phyloP scores from a whole-genome alignment of 768 basidiomycete genomes.

The Rubroboletus pulcherrimus region DNA sequence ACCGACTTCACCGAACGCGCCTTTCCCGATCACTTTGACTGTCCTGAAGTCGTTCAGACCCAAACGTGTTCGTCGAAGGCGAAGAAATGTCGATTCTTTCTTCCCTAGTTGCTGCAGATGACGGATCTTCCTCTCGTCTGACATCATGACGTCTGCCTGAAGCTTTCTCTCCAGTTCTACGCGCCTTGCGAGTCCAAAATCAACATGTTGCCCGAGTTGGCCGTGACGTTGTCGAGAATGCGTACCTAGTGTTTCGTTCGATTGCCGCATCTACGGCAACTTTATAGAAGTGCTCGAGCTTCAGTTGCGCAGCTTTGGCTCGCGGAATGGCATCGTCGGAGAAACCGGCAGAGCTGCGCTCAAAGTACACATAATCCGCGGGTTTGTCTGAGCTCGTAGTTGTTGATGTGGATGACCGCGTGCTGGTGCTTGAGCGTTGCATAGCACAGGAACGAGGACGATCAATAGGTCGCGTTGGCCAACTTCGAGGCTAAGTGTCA shows the following conservation, averaged over 20 bases:
- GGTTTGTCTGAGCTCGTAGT: conserved; percentile 34
- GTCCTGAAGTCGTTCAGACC: conserved; percentile 92
- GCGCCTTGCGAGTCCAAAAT: conserved; percentile 48
- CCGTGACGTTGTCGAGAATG: background rate
- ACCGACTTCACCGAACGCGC: conserved; percentile 94
- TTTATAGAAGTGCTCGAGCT: conserved; percentile 96
- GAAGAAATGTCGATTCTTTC: conserved; percentile 85
- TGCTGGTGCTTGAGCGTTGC: conserved; percentile 32
- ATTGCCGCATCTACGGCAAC: conserved; percentile 94
- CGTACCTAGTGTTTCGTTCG: conserved; percentile 85
- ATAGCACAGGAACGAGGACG: conserved; percentile 9
- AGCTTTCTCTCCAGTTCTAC: conserved; percentile 83
- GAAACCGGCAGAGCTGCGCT: conserved; percentile 71
- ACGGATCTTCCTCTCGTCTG: conserved; percentile 83
- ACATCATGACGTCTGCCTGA: conserved; percentile 60
- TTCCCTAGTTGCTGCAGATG: conserved; percentile 81
- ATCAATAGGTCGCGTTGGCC: background rate
- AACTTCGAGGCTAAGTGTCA: background rate
- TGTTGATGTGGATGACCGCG: conserved; percentile 23
- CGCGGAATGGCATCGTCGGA: conserved; percentile 78
- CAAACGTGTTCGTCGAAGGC: conserved; percentile 83
- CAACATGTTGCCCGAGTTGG: background rate
- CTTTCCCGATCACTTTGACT: conserved; percentile 98
- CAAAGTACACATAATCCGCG: conserved; percentile 88
- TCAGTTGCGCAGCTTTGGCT: conserved; percentile 89